phyloP scores from a whole-genome alignment of 2,329 filamentous ascomycete species.

The Dissoconium aciculare region DNA sequence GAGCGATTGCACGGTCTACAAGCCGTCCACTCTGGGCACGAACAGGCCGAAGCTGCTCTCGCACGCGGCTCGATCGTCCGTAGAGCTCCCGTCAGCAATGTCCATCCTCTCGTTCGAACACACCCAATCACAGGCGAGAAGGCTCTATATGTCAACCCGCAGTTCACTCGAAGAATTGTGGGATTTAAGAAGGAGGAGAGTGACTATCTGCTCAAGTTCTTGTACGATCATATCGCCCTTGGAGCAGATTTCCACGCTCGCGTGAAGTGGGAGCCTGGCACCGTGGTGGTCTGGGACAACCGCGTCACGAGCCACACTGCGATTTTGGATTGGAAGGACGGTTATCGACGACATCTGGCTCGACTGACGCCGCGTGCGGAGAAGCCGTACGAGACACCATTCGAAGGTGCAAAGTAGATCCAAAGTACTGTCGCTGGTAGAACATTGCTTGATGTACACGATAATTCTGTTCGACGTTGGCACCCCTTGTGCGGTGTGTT shows the following conservation, averaged over 20 bases:
- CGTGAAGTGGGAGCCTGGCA: constrained; percentile 29
- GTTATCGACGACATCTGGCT: constrained; percentile 63
- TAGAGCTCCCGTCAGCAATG: constrained; percentile 57
- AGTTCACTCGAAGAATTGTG: constrained; percentile 70
- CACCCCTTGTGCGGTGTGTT: too few species aligned
- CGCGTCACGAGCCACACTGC: constrained; percentile 45
- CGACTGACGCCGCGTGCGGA: constrained; percentile 75
- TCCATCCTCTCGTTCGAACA: constrained; percentile 65
- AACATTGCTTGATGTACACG: too few species aligned
- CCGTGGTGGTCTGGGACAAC: constrained; percentile 15
- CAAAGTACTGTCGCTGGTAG: background rate
- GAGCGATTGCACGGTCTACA: constrained; percentile 66
- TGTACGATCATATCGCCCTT: constrained; percentile 59
- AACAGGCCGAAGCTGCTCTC: constrained; percentile 61
- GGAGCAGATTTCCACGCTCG: constrained; percentile 59
- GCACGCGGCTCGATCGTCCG: constrained; percentile 54
- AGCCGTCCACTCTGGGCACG: constrained; percentile 64
- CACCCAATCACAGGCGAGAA: constrained; percentile 74
- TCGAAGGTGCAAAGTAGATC: constrained; percentile 23
- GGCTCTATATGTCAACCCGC: constrained; percentile 66
- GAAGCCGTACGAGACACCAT: constrained; percentile 51
- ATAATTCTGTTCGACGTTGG: too few species aligned
- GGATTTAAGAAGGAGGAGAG: constrained; percentile 79
- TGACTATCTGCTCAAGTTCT: constrained; percentile 59
- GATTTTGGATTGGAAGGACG: constrained; percentile 66